Percentiles rank a stretch among this genome's conserved stretches.
These are phyloP conservation scores for Pseudodiploospora longispora DNA, from an alignment of 2,329 filamentous ascomycete genomes.

Conservation along the genomic window DNA sequence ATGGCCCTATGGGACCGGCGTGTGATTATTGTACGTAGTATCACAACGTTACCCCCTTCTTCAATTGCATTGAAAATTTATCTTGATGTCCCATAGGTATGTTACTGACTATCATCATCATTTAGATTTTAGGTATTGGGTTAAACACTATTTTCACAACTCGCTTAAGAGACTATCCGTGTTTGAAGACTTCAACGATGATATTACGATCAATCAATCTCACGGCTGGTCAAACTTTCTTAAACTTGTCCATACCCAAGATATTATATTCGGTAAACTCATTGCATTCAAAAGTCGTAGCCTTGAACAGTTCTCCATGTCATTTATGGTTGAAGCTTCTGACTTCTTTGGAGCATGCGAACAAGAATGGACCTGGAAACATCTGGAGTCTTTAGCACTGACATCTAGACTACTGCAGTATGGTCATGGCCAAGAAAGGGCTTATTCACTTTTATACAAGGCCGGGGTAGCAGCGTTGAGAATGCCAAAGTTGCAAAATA, in stretches of 20 bases:
- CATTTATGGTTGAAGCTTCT: conserved; percentile 6
- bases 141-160: background rate
- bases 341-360: conserved; percentile 6
- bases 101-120: too few relatives aligned
- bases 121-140: too few relatives aligned
- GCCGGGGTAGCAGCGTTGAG: background rate
- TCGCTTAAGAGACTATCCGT: conserved; percentile 4
- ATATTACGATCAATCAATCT: conserved; percentile 3
- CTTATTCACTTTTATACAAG: background rate
- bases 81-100: too few relatives aligned
- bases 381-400: background rate
- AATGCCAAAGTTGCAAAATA: background rate
- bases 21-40: too few relatives aligned
- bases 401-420: conserved; percentile 2
- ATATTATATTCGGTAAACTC: conserved; percentile 1
- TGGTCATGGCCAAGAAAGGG: background rate
- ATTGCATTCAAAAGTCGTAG: conserved; percentile 5
- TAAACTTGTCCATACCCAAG: conserved; percentile 3
- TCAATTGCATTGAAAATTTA: too few relatives aligned
- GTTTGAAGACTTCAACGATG: conserved; percentile 7
- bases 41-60: too few relatives aligned
- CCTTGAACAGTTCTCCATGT: conserved; percentile 7
- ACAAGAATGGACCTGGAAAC: conserved; percentile 1
- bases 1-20: background rate
- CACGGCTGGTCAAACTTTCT: background rate